Evolutionary conservation across 2,329 filamentous ascomycete genomes (phyloP), one percentile per base, ranked within the genome.

Genomic region (Fusarium stilboides): DNA sequence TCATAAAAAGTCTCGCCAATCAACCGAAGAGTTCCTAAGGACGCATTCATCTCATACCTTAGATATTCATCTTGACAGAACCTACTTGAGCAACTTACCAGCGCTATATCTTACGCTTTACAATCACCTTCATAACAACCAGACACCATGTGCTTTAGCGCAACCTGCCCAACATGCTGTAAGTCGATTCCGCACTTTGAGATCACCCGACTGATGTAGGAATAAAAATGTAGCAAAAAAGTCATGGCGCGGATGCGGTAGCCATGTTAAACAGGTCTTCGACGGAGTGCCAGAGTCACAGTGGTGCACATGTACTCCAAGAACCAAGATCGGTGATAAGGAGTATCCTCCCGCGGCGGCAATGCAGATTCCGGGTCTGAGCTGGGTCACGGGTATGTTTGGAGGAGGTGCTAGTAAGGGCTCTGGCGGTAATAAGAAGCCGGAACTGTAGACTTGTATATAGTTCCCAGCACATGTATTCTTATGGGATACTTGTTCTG

Each of bases 241-340:
- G 69, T 75, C 83, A 26, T 86, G 84, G 84, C 81, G 83, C 63
- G 84, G 84, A 64, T 86, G 84, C 76, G 84, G 84, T 50, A 78
- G 66, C 57, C 84, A 86, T 70, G 80, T 86, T 60, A 77, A 81
- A 10, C 74, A 78, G 15, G 84, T 83, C n/a, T 79, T 86, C 44
- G 68, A 76, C 33, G 78, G 79, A 57, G 76, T 85, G 6, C 77
- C 82, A 31, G 80, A 85, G 73, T 76, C 79, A 14, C 73, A 85
- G 44, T 84, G 83, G 83, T 86, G 84, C 75, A 81, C 79, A 10
- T 86, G 84, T 76, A 74, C 78, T 58, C 83, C 84, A 33, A 79
- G 77, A 65, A 78, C 82, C 55, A 80, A 79, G 49, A 75, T 85
- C 53, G 71, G 80, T 53, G 83, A 82, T 65, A 83, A 82, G 66